Evolutionary conservation across 345 rosid genomes (phyloP).

Genomic region (Atalantia buxifolia): DNA sequence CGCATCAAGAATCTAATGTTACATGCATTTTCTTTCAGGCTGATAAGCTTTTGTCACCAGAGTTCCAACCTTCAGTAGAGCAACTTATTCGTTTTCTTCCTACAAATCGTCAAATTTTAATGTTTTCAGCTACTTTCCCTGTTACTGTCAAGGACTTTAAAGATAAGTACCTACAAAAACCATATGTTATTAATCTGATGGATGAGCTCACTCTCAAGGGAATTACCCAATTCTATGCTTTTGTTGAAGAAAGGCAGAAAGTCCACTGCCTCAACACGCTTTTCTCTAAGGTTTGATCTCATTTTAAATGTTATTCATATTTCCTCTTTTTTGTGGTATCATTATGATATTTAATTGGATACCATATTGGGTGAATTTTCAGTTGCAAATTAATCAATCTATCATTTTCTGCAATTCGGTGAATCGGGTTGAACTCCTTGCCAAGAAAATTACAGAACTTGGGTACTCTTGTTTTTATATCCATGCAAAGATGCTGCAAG

Average conservation of each 20-base stretch:
- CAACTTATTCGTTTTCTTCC: conserved; percentile 91
- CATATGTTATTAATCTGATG: conserved; percentile 96
- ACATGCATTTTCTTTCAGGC: conserved; percentile 53
- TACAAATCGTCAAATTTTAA: conserved; percentile 77
- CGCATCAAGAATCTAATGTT: conserved; percentile 36
- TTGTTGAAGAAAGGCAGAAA: conserved; percentile 99
- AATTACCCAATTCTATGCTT: conserved; percentile 94
- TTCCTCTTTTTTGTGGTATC: not conserved
- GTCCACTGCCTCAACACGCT: conserved; percentile 99
- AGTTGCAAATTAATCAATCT: conserved; percentile 99
- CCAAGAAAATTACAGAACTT: conserved; percentile 99
- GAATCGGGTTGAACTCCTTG: conserved; percentile 92
- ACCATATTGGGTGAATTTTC: conserved; percentile 23
- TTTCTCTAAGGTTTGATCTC: conserved; percentile 82
- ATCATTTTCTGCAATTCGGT: conserved; percentile 99
- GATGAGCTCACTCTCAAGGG: conserved; percentile 98
- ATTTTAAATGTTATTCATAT: not conserved
- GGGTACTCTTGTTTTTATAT: conserved; percentile 99
- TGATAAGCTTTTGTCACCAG: conserved; percentile 96
- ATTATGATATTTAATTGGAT: not conserved
- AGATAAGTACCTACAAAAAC: conserved; percentile 78
- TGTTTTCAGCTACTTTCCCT: conserved; percentile 99
- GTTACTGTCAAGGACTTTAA: conserved; percentile 97
- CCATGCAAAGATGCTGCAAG: conserved; percentile 99
- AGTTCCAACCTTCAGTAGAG: conserved; percentile 95